Conservation (phyloP, 2,329 filamentous ascomycete genomes). For the Apiospora arundinis region DNA sequence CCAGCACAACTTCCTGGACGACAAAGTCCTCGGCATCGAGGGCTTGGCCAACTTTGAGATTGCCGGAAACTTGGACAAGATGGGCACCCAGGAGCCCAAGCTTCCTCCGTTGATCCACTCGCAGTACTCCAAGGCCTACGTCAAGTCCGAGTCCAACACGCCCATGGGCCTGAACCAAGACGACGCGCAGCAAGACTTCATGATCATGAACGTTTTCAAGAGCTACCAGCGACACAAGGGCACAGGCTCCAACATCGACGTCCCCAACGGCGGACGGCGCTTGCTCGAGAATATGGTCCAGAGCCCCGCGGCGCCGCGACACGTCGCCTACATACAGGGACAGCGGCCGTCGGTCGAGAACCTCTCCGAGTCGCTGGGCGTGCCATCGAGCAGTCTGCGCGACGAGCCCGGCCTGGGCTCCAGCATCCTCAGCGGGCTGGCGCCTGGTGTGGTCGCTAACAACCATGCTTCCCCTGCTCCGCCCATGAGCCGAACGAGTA, state of each 20-base stretch:
- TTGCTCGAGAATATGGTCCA: constrained; percentile 61
- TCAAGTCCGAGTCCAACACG: constrained; percentile 61
- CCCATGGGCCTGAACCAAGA: constrained; percentile 57
- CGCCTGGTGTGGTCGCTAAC: constrained; percentile 29
- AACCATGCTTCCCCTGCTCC: constrained; percentile 39
- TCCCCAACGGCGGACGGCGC: constrained; percentile 58
- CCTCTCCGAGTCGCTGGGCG: constrained; percentile 56
- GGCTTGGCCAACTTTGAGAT: constrained; percentile 65
- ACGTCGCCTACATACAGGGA: constrained; percentile 54
- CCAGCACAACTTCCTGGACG: constrained; percentile 62
- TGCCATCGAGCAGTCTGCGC: constrained; percentile 52
- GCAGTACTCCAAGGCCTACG: constrained; percentile 65
- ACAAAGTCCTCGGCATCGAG: constrained; percentile 65
- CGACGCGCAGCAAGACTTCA: constrained; percentile 60
- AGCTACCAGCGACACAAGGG: constrained; percentile 61
- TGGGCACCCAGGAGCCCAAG: constrained; percentile 62
- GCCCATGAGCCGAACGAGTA: constrained; percentile 64
- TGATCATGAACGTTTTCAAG: constrained; percentile 64
- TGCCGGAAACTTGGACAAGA: constrained; percentile 62
- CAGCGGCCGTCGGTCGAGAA: constrained; percentile 55
- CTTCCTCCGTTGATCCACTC: constrained; percentile 63
- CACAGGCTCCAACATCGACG: constrained; percentile 61
- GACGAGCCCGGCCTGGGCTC: constrained; percentile 45
- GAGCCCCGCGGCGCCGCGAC: constrained; percentile 54
- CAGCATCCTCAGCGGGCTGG: constrained; percentile 34